Conservation (phyloP, 805 yeast species). For the Priceomyces melissophilus region DNA sequence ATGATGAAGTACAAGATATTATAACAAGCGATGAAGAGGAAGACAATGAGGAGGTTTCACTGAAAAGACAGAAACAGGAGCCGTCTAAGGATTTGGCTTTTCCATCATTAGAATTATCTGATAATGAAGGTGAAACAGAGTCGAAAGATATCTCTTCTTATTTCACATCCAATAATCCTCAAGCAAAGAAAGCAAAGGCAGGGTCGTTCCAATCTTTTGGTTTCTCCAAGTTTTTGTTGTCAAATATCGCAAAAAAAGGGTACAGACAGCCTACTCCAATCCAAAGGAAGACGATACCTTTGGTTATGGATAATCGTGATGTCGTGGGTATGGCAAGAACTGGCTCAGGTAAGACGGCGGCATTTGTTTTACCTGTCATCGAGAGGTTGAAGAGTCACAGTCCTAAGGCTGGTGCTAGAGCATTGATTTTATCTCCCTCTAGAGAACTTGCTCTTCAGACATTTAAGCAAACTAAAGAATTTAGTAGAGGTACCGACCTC, state of each 20-base stretch:
- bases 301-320: constrained; percentile 81
- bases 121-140: constrained; percentile 38
- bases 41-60: constrained; percentile 22
- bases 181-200: constrained; percentile 57
- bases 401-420: constrained; percentile 85
- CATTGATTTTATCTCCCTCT: constrained; percentile 86
- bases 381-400: constrained; percentile 81
- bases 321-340: constrained; percentile 99
- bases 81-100: constrained; percentile 23
- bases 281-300: constrained; percentile 92
- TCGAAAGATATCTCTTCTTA: constrained; percentile 29
- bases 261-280: constrained; percentile 96
- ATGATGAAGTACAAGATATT: constrained; percentile 49
- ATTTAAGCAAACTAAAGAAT: constrained; percentile 81
- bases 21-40: constrained; percentile 52
- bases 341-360: constrained; percentile 99
- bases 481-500: constrained; percentile 77
- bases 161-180: constrained; percentile 39
- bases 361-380: constrained; percentile 85
- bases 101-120: constrained; percentile 54
- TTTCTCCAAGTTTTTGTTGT: constrained; percentile 63
- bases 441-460: constrained; percentile 97
- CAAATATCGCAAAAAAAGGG: constrained; percentile 78
- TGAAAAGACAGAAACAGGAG: constrained; percentile 27
- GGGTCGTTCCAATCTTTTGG: constrained; percentile 93